Base-by-base conservation (phyloP, 2,329 filamentous ascomycete species). In the Thelonectria rubi region DNA sequence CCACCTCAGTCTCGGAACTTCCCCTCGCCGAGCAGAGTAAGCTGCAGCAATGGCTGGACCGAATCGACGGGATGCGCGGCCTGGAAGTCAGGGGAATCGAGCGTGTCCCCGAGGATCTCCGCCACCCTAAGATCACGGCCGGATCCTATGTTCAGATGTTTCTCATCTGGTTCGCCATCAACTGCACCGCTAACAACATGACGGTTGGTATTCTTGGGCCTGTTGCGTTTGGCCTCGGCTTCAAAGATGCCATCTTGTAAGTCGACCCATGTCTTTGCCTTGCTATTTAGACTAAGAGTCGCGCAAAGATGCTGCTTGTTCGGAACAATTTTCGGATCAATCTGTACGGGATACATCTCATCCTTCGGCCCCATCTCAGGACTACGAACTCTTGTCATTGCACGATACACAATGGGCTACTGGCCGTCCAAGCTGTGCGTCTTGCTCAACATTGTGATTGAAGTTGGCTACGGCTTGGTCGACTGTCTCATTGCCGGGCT, bases 151-250 rank as follows among this genome's bases (percentile, higher is more conserved):
- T 49, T 49, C 21, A 49, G 12, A 49, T 49, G 47, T 49, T 49
- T 26, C 26, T 49, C 3, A 37, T 49, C 11, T 49, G 47, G 47
- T 49, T 49, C 18, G 26, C 47, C 3, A 49, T 49, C 24, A 49
- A 49, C 47, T 49, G 47, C 18, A 49, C 47, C 21, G 47, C 47
- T 11, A 49, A 49, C 32, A 49, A 49, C 15, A 49, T 49, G 47
- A 49, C 47, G 11, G 47, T 49, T 14, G 47, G 47, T 10, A 49
- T 49, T 18, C 47, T 49, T 5, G 47, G 47, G 6, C 47, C 47
- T 5, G 30, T 49, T 15, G 14, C 37, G 6, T 40, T 15, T n/a
- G 37, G 37, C 37, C 17, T 40, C 5, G 37, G 37, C 8, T 40
- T 40, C 8, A 40, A 40, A 40, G 37, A 40, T 40, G 14, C 37